phyloP scores from a whole-genome alignment of 495 filamentous ascomycete species.

The Neurospora tetraspora region DNA sequence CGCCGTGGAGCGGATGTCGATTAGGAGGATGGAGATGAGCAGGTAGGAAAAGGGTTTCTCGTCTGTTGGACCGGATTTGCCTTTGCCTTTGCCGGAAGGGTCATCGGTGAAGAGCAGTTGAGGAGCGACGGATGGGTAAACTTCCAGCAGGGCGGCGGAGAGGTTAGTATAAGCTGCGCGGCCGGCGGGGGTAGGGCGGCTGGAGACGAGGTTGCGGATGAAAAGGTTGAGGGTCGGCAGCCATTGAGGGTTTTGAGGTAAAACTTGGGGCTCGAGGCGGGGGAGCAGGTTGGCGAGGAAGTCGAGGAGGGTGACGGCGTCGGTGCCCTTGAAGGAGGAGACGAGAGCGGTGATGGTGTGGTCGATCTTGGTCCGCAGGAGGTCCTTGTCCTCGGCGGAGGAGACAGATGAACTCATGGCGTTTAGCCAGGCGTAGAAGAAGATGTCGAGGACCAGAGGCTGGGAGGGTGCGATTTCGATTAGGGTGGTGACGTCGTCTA shows the following conservation, averaged over 20 bases:
- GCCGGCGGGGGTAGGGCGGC: slow-evolving; percentile 35
- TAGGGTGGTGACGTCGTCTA: slow-evolving; percentile 39
- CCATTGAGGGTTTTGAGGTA: slow-evolving; percentile 33
- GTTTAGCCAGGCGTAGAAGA: slow-evolving; percentile 43
- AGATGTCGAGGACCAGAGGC: slow-evolving; percentile 38
- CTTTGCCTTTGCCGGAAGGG: not conserved
- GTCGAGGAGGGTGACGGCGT: slow-evolving; percentile 38
- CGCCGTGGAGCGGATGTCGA: slow-evolving; percentile 52
- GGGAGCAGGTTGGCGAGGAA: slow-evolving; percentile 37
- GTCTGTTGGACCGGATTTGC: slow-evolving; percentile 2
- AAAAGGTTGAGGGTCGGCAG: slow-evolving; percentile 27
- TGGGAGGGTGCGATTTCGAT: slow-evolving; percentile 44
- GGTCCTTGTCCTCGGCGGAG: slow-evolving; percentile 11
- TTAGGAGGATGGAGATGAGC: slow-evolving; percentile 48
- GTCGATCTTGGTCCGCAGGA: slow-evolving; percentile 32
- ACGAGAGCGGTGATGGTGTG: slow-evolving; percentile 32
- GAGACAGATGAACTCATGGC: slow-evolving; percentile 6
- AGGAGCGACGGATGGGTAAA: slow-evolving; percentile 33
- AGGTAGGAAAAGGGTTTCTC: slow-evolving; percentile 49
- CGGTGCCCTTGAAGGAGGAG: slow-evolving; percentile 38
- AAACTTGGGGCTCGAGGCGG: slow-evolving; percentile 24
- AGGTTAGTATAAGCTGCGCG: slow-evolving; percentile 42
- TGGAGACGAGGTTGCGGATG: slow-evolving; percentile 33
- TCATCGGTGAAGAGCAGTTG: slow-evolving; percentile 36
- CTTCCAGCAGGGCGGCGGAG: slow-evolving; percentile 41